Evolutionary conservation across 495 filamentous ascomycete genomes (phyloP).

Genomic region (Pseudoneurospora amorphoporcata): DNA sequence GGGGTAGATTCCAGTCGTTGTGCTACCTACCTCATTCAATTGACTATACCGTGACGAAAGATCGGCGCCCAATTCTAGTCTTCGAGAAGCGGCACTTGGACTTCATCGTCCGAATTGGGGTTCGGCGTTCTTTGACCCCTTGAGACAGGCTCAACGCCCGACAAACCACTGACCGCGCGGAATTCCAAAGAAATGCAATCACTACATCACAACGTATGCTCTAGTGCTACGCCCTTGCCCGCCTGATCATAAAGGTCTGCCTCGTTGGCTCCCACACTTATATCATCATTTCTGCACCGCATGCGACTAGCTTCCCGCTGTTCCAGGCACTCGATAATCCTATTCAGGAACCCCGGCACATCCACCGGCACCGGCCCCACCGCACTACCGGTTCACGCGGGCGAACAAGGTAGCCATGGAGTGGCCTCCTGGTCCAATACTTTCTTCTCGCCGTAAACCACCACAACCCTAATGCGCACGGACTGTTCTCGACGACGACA

Average conservation of each 20-base stretch:
- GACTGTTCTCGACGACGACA: not conserved
- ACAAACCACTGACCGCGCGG: not conserved
- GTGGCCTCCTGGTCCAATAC: not conserved
- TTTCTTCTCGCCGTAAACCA: not conserved
- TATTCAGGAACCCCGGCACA: not conserved
- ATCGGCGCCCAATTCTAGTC: not conserved
- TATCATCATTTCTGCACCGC: not conserved
- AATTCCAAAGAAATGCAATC: not conserved
- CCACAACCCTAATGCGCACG: not conserved
- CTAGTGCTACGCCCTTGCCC: not conserved
- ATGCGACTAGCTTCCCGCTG: not conserved
- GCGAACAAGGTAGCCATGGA: not conserved
- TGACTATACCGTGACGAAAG: not conserved
- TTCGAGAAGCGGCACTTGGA: not conserved
- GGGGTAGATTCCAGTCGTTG: not conserved
- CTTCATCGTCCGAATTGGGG: not conserved
- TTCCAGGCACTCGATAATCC: not conserved
- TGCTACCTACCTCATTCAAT: not conserved
- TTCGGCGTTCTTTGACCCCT: not conserved
- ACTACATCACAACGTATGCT: not conserved
- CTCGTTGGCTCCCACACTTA: not conserved
- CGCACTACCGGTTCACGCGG: not conserved
- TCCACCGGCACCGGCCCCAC: not conserved
- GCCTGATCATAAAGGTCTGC: not conserved
- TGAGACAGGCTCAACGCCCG: not conserved